Evolutionary conservation across 176 grass and related monocot species (phyloP).

Genomic region (Musa beccarii): DNA sequence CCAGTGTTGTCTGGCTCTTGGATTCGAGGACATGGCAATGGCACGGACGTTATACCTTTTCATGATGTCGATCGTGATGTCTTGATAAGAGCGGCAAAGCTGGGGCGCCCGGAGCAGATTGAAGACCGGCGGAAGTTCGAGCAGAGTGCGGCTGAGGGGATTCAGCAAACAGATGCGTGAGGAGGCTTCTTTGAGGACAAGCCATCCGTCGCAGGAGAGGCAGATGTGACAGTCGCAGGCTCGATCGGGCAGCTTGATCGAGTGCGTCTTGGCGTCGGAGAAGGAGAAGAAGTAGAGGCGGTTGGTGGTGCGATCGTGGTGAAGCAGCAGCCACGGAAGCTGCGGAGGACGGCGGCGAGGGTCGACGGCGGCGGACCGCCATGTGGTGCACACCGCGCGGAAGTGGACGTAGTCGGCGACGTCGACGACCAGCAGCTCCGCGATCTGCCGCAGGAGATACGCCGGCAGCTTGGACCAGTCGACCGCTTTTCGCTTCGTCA

Average conservation of each 20-base stretch:
- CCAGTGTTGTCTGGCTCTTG: neutral
- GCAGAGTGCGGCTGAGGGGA: neutral
- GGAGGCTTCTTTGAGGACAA: neutral
- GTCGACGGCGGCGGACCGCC: too few species aligned
- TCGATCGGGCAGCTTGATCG: neutral
- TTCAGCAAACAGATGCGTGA: neutral
- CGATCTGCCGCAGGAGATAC: neutral
- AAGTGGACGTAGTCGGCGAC: neutral
- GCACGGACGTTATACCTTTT: neutral
- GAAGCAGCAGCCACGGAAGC: neutral
- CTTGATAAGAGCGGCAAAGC: neutral
- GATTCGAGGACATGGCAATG: neutral
- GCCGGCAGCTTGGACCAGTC: neutral
- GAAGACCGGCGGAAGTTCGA: neutral
- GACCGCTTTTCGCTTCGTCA: neutral
- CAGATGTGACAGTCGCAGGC: neutral
- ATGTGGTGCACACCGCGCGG: too few species aligned
- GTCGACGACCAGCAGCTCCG: neutral
- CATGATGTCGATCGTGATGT: too few species aligned
- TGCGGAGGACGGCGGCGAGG: too few species aligned
- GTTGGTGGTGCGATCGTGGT: neutral
- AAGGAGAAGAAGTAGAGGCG: neutral
- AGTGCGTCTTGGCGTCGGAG: neutral
- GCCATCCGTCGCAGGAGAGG: neutral
- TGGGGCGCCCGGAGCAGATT: neutral